Evolutionary conservation across 2,329 filamentous ascomycete species (phyloP), one percentile per base, ranked within the genome.

Genomic region (Clonostachys byssicola): DNA sequence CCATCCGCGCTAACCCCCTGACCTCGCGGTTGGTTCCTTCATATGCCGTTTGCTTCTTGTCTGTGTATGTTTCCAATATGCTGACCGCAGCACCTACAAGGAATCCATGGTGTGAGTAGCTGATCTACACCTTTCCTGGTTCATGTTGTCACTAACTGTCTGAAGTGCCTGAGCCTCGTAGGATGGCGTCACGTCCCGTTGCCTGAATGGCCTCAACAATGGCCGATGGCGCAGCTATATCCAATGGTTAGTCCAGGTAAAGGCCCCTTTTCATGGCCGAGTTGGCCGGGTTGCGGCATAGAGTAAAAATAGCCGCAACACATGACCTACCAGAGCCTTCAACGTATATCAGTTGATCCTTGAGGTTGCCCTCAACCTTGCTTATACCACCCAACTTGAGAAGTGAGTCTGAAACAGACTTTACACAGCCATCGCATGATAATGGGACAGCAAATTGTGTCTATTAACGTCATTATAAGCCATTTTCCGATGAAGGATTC

Each of bases 371-470:
- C 51, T 92, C 81, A 46, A 97, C 85, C 59, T 89, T 92, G 58
- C 78, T 80, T 63, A 97, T 88, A 40, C 92, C 91, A 60, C 82
- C 76, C 40, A 97, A 72, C 60, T 86, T 83, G 66, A 86, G 80
- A 44, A 97, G 73, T 43, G 89, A 85, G 53, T 81, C 80, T 60
- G 90, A 90, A 64, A 99, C 85, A 59, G 90, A 85, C 67, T 92
- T 86, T 66, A 96, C 83, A 73, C 94, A 97, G 61, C 80, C 76
- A 59, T 95, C 86, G 73, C 94, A 97, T 70, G 85, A 90, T 75
- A 97, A 85, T 47, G 91, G 92, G 57, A 97, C 94, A 53, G 92
- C 91, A 68, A 97, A 97, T 54, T 92, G 86, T 51, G 92, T 95
- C 87, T 97, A 54, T 23, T 35, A 12, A 41, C 47, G 47, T 53